Conservation (phyloP, 441 rosid species). For the Pelargonium cotyledonis region DNA sequence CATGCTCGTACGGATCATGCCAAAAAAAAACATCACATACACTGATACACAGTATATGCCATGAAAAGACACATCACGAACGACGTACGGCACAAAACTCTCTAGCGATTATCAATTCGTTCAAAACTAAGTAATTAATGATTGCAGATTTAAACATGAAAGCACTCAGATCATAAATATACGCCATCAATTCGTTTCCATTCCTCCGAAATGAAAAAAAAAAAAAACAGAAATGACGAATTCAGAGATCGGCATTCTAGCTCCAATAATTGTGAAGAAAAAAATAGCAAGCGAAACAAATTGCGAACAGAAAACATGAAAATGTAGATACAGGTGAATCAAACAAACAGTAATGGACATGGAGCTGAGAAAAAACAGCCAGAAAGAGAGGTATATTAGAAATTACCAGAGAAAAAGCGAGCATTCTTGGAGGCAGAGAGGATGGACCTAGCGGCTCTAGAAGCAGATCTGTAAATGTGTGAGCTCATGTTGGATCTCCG, state of each 20-base stretch:
- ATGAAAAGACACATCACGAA: too few species aligned
- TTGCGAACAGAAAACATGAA: background rate
- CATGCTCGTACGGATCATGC: background rate
- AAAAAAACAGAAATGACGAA: background rate
- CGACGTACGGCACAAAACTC: background rate
- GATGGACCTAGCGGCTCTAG: conserved; percentile 66
- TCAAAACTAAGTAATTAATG: too few species aligned
- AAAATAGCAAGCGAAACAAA: background rate
- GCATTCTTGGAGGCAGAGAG: conserved; percentile 59
- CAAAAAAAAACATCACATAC: background rate
- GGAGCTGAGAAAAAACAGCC: background rate
- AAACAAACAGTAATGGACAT: conserved; percentile 2
- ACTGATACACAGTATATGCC: too few species aligned
- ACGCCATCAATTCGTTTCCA: background rate
- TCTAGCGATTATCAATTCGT: background rate
- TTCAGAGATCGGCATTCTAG: background rate
- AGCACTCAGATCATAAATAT: background rate
- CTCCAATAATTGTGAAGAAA: background rate
- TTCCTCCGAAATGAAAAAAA: background rate
- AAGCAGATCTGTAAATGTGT: conserved; percentile 68
- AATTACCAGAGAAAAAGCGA: conserved; percentile 64
- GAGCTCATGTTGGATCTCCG: conserved; percentile 45
- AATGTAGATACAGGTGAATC: background rate
- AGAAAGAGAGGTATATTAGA: background rate
- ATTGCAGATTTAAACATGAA: too few species aligned